Evolutionary conservation across 345 rosid species (phyloP), one percentile per base, ranked within the genome.

Genomic region (Abelmoschus esculentus): DNA sequence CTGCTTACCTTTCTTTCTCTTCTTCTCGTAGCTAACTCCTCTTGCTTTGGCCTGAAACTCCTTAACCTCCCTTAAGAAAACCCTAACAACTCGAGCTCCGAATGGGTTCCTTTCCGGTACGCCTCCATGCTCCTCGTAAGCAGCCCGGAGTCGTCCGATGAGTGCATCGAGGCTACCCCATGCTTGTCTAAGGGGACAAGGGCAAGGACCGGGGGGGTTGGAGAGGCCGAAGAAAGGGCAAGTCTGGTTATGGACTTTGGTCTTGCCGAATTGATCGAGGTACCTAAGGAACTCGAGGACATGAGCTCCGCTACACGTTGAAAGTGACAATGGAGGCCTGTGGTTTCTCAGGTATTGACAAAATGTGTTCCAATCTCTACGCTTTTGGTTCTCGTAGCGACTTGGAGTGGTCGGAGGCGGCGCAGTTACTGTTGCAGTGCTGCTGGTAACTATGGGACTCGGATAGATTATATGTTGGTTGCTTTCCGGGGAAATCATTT

Each of bases 101-200:
- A 92, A 90, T 1, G 98, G 98, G 85, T 89, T 92, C 7, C 83
- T 83, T 72, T 90, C 98, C 0, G 97, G 91, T 61, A 80, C 74
- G 19, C 97, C 90, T 10, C 98, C 98, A 63, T 90, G 84, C 71
- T 92, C 97, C 76, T 92, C 98, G 52, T 81, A 90, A 8, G 98
- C 98, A 3, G 98, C 97, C n/a, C 98, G 79, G 36, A 92, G 96
- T 32, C 98, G 88, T 10, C 98, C 98, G 31, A 92, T 90, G 75
- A 92, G 93, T 15, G 98, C 96, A 40, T 90, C 98, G 0, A 92
- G 91, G 83, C 98, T 92, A 54, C 98, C 98, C 98, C 98, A 92
- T 1, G 98, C 98, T 67, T 92, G 98, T 2, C 88, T 84, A 68
- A 92, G 90, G 5, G 97, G 98, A 71, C 98, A 92, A 6, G 91